Base-by-base conservation (phyloP, 2,329 filamentous ascomycete genomes). In the Fusarium humuli region DNA sequence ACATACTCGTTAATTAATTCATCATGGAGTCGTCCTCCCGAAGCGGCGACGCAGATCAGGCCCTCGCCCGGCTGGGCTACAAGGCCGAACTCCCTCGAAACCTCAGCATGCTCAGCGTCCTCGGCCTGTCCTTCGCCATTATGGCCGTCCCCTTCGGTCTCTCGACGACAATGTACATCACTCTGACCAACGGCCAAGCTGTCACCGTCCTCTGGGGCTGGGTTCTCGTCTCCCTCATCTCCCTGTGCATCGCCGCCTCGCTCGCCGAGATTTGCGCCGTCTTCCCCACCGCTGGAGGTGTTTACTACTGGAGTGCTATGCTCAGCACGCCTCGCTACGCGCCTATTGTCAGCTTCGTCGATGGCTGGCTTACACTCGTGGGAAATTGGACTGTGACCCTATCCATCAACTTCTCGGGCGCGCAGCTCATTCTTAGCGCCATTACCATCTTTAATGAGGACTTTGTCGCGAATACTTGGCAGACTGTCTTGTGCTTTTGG, bases 161-260 rank as follows among this genome's bases (percentile, higher is more conserved):
- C 47, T 82, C 83, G 29, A 84, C 84, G 18, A 85, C 83, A 12
- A 79, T 86, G 59, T 80, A 79, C 67, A 79, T 85, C 55, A 82
- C 83, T 32, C 82, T 95, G 50, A 90, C 91, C n/a, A 91, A 88
- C 57, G 92, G 92, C 54, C 92, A 92, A 3, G 86, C 90, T 34
- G 89, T 88, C n/a, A 87, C 90, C 64, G 88, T 94, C 41, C 86
- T 94, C 64, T 95, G 91, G 90, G 92, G 92, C 25, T 83, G 91
- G 80, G 58, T 80, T 32, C 83, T 88, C 20, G 87, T 89, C 30
- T 88, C 90, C 47, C 76, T 92, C 65, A 93, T 92, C 81, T 93
- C 92, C 69, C 76, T 93, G 47, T 92, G 89, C 75, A 86, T 93
- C 65, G 90, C 91, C 27, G 86, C 90, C 14, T 92, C 89, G 18